These are phyloP conservation scores for Tetragonia tetragonoides DNA, from an alignment of 148 eudicot species.

Conservation along the genomic window DNA sequence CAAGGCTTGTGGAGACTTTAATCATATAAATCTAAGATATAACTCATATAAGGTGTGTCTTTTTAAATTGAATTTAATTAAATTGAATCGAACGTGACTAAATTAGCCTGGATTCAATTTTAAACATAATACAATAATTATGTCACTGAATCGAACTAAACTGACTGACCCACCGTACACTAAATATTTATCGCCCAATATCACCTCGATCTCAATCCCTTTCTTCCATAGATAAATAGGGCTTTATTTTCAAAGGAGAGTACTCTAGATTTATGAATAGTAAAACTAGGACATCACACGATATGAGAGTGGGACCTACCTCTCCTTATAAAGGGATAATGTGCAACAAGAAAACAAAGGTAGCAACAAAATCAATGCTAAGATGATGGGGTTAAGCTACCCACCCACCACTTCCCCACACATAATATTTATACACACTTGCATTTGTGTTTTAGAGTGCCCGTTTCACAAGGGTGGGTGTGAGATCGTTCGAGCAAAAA, in stretches of 20 bases:
- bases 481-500: not conserved
- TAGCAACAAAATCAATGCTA: conserved; percentile 23
- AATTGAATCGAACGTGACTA: too few relatives aligned
- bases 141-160: too few relatives aligned
- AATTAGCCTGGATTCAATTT: too few relatives aligned
- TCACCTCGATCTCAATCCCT: conserved; percentile 6
- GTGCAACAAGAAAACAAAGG: conserved; percentile 21
- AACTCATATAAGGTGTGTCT: too few relatives aligned
- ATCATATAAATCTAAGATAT: too few relatives aligned
- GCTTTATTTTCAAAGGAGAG: too few relatives aligned
- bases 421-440: not conserved
- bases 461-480: conserved; percentile 16
- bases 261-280: not conserved
- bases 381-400: conserved; percentile 21
- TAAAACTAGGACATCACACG: not conserved
- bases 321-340: conserved; percentile 8
- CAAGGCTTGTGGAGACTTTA: too few relatives aligned
- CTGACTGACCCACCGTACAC: too few relatives aligned
- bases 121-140: too few relatives aligned
- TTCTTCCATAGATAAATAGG: not conserved
- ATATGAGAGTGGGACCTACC: conserved; percentile 7
- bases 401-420: not conserved
- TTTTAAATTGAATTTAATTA: too few relatives aligned
- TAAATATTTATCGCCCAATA: not conserved
- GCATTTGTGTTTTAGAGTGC: conserved; percentile 3